These are phyloP conservation scores for Petasospora rhodanensis DNA, from an alignment of 1,139 yeast genomes.

Conservation along the genomic window DNA sequence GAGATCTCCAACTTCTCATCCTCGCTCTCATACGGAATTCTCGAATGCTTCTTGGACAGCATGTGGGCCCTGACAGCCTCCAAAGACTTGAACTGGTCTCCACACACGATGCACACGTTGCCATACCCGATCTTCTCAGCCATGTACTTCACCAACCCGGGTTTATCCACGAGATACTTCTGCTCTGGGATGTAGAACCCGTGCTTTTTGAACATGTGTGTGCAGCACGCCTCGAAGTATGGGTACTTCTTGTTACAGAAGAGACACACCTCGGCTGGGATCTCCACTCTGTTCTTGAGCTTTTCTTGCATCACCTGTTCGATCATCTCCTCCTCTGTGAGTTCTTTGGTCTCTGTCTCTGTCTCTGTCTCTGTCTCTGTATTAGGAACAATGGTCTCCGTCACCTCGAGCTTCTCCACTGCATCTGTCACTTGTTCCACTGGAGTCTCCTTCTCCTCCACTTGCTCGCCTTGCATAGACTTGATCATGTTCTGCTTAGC, in stretches of 20 bases:
- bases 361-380: slow-evolving; percentile 14
- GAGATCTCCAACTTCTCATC: slow-evolving; percentile 85
- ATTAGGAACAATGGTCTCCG: neutral
- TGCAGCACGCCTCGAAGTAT: slow-evolving; percentile 56
- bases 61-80: slow-evolving; percentile 94
- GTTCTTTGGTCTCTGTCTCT: slow-evolving; percentile 30
- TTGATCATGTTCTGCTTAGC: slow-evolving; percentile 54
- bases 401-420: neutral
- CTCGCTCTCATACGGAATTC: slow-evolving; percentile 82
- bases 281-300: slow-evolving; percentile 56
- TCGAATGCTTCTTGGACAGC: slow-evolving; percentile 81
- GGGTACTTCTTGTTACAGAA: slow-evolving; percentile 58
- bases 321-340: slow-evolving; percentile 28
- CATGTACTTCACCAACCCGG: slow-evolving; percentile 72
- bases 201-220: slow-evolving; percentile 71
- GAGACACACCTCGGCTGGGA: slow-evolving; percentile 71
- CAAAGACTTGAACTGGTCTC: slow-evolving; percentile 77
- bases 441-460: neutral
- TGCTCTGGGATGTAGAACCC: slow-evolving; percentile 88
- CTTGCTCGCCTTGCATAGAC: slow-evolving; percentile 19
- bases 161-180: slow-evolving; percentile 60
- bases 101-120: slow-evolving; percentile 80
- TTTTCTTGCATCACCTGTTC: slow-evolving; percentile 54
- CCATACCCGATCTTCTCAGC: slow-evolving; percentile 93
- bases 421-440: too few relatives aligned